Evolutionary conservation across 1,284 basidiomycete genomes (phyloP), one percentile per base, ranked within the genome.

Genomic region (Xerocomus amazonicus): DNA sequence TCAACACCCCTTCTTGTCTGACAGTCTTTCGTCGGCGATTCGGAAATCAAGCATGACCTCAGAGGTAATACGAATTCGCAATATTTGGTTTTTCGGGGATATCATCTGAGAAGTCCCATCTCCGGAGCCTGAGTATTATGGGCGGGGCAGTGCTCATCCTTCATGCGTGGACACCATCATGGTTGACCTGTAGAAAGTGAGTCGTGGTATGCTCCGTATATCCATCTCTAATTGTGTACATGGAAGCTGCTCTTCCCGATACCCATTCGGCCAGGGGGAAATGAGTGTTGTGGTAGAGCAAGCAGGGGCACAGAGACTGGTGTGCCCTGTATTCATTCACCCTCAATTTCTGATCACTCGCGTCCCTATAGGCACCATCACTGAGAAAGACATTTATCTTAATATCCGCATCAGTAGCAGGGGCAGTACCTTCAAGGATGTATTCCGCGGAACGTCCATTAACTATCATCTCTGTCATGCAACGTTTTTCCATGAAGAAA

Each of bases 11-110:
- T 49, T 70, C 74, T 5, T 68, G 78, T 54, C 75, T 73, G 50
- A 77, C 82, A 56, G 88, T 92, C 16, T 91, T 92, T 72, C 78
- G 89, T 44, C 74, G 92, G 33, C 79, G 89, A 38, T 75, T 94
- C 14, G 91, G 90, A 38, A 91, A 92, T 90, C 41, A 87, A 89
- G 59, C 89, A 80, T 59, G 89, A 91, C 62, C 89, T 76, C 70
- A 81, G 19, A 23, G 19, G 85, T 56, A 90, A 34, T n/a, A 93
- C 67, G 90, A 90, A 63, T 83, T 83, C 37, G 43, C 87, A 91
- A 63, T 84, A 81, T 80, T 2, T 79, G 80, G 14, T 63, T 89
- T 29, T 94, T 68, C 87, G 90, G 56, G 72, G 91, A 42, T 75
- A 85, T 33, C 91, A 95, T 70, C 90, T 91, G 14, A 72, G 87